Percentiles rank a stretch among this genome's conserved stretches.
Evolutionary conservation across 2,329 filamentous ascomycete species (phyloP).

Genomic region (Fusarium coicis): DNA sequence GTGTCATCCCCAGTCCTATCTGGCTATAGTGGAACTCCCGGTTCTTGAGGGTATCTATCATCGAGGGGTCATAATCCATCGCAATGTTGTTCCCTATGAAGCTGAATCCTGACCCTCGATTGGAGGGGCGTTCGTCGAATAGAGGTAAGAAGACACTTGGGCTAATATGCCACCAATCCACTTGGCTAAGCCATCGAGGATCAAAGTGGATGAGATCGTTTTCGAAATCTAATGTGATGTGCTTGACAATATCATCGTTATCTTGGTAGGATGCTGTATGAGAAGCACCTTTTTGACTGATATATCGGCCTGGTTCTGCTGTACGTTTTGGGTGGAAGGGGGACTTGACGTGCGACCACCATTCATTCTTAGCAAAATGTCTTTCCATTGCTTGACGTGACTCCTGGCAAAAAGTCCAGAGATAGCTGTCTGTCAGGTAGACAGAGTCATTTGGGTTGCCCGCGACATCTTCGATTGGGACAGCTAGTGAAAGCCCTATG

Average conservation of each 20-base stretch:
- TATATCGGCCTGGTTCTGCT: not conserved
- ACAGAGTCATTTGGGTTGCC: conserved; percentile 20
- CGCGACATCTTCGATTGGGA: conserved; percentile 1
- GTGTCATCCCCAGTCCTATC: not conserved
- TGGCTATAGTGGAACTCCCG: not conserved
- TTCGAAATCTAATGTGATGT: conserved; percentile 15
- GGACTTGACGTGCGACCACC: conserved; percentile 15
- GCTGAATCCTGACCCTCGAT: not conserved
- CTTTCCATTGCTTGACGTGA: conserved; percentile 24
- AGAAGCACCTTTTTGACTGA: not conserved
- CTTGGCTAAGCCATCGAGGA: not conserved
- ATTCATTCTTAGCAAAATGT: conserved; percentile 19
- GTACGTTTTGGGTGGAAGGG: not conserved
- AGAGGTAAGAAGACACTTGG: not conserved
- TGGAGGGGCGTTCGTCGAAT: not conserved
- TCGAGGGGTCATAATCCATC: conserved; percentile 14
- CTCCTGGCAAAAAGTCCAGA: conserved; percentile 13
- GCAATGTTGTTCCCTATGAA: conserved; percentile 21
- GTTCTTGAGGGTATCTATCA: not conserved
- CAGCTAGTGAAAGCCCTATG: not conserved
- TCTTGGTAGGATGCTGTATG: conserved; percentile 18
- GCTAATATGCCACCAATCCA: not conserved
- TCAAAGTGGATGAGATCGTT: conserved; percentile 17
- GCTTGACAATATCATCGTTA: not conserved
- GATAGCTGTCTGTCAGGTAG: conserved; percentile 18